phyloP scores from a whole-genome alignment of 2,329 filamentous ascomycete species.

The Microcyclosporella mali region DNA sequence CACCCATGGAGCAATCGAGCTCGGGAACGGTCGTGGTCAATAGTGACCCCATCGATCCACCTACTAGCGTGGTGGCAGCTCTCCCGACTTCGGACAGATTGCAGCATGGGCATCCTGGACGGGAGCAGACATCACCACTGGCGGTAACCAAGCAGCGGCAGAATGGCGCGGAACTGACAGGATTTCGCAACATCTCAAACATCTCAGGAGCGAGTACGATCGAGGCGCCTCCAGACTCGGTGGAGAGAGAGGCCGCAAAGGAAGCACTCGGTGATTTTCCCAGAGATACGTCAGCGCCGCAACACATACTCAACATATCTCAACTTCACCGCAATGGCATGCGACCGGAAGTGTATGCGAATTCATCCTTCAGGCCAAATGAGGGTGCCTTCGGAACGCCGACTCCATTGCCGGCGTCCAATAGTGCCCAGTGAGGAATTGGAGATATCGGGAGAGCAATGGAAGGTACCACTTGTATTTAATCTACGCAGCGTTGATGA shows the following conservation, averaged over 20 bases:
- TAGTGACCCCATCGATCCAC: slow-evolving; percentile 26
- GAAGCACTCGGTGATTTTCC: slow-evolving; percentile 11
- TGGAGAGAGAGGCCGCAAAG: slow-evolving; percentile 15
- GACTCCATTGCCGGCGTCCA: slow-evolving; percentile 3
- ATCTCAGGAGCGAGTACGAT: slow-evolving; percentile 35
- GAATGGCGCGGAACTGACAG: slow-evolving; percentile 19
- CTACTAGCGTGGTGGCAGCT: slow-evolving; percentile 26
- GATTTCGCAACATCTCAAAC: slow-evolving; percentile 34
- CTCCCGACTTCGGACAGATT: slow-evolving; percentile 25
- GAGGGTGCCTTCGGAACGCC: slow-evolving; percentile 17
- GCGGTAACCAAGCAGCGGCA: slow-evolving; percentile 24
- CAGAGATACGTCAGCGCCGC: slow-evolving; percentile 19
- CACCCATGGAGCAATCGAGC: slow-evolving; percentile 21
- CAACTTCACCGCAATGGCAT: slow-evolving; percentile 21
- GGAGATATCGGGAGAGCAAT: too few relatives aligned
- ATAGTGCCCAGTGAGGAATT: neutral
- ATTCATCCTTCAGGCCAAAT: slow-evolving; percentile 20
- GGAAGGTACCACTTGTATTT: too few relatives aligned
- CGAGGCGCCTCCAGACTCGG: slow-evolving; percentile 25
- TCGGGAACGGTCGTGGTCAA: slow-evolving; percentile 22
- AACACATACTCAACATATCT: slow-evolving; percentile 24
- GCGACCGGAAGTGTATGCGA: slow-evolving; percentile 20
- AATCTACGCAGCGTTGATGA: too few relatives aligned
- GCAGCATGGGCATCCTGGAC: slow-evolving; percentile 6
- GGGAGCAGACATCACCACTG: slow-evolving; percentile 22